Percentiles rank a stretch among this genome's conserved stretches.
phyloP scores from a whole-genome alignment of 192 early-diverging fungal species.

The Mortierella hygrophila region DNA sequence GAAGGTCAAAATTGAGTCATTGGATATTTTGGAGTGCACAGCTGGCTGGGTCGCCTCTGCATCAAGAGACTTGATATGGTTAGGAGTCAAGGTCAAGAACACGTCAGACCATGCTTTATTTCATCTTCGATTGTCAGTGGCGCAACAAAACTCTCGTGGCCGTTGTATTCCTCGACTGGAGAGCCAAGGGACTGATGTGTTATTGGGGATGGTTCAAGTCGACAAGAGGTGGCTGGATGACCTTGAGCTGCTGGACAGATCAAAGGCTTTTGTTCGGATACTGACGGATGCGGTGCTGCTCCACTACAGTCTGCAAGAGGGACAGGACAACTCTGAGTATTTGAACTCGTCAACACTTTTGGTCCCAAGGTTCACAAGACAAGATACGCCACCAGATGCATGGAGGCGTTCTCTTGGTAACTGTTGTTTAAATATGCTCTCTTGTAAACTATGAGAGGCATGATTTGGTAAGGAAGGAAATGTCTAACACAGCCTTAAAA shows the following conservation, averaged over 20 bases:
- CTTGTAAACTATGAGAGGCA: not conserved
- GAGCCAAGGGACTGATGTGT: not conserved
- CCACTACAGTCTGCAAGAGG: not conserved
- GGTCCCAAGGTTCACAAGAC: not conserved
- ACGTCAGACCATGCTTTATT: not conserved
- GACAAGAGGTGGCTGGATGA: not conserved
- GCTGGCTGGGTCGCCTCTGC: constrained; percentile 15
- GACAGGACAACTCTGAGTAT: not conserved
- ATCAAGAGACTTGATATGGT: constrained; percentile 1
- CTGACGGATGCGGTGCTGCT: constrained; percentile 1
- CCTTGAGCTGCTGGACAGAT: constrained; percentile 8
- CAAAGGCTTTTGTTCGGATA: not conserved
- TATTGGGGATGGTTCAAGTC: not conserved
- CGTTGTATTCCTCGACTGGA: constrained; percentile 2
- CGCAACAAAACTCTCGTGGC: not conserved
- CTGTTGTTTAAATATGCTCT: not conserved
- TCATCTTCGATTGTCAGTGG: constrained; percentile 12
- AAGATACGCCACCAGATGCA: not conserved
- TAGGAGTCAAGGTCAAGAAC: constrained; percentile 17
- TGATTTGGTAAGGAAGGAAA: not conserved
- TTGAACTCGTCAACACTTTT: not conserved
- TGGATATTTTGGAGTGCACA: constrained; percentile 9
- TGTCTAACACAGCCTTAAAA: not conserved
- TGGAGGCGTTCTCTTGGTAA: not conserved
- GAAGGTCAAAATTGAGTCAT: not conserved